Conservation (phyloP, 192 early-diverging fungal species). For the Podila epicladia region DNA sequence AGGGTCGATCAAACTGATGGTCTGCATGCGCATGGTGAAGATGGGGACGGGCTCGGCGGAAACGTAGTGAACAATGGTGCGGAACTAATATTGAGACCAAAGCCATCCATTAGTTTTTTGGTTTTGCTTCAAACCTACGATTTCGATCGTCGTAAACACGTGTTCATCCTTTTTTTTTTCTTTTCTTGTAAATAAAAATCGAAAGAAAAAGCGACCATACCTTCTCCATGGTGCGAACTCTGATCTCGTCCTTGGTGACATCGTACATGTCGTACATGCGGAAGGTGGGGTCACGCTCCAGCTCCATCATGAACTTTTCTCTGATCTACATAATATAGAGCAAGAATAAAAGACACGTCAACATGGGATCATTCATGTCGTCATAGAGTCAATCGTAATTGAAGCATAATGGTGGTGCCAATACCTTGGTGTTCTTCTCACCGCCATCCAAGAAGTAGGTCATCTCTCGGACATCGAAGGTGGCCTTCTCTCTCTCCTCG, state of each 20-base stretch:
- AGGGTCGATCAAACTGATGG: slow-evolving; percentile 84
- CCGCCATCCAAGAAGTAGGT: slow-evolving; percentile 89
- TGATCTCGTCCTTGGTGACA: slow-evolving; percentile 77
- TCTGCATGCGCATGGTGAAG: slow-evolving; percentile 82
- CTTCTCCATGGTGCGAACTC: slow-evolving; percentile 89
- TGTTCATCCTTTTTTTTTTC: background rate
- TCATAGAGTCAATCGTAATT: background rate
- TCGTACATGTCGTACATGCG: slow-evolving; percentile 83
- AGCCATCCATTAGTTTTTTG: background rate
- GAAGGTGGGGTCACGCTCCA: slow-evolving; percentile 88
- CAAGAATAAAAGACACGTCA: too few relatives aligned
- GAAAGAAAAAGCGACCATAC: slow-evolving; percentile 21
- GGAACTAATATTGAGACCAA: slow-evolving; percentile 50
- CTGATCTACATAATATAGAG: slow-evolving; percentile 52
- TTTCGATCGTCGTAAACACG: background rate
- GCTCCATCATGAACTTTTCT: slow-evolving; percentile 85
- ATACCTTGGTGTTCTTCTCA: slow-evolving; percentile 62
- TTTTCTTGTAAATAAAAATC: background rate
- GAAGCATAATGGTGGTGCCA: background rate
- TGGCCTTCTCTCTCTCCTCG: slow-evolving; percentile 78
- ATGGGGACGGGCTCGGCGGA: slow-evolving; percentile 73
- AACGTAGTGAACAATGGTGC: slow-evolving; percentile 75
- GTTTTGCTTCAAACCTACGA: background rate
- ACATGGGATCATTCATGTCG: background rate
- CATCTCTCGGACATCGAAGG: slow-evolving; percentile 81